Conservation (phyloP, 768 basidiomycete genomes). For the Suillus americanus region DNA sequence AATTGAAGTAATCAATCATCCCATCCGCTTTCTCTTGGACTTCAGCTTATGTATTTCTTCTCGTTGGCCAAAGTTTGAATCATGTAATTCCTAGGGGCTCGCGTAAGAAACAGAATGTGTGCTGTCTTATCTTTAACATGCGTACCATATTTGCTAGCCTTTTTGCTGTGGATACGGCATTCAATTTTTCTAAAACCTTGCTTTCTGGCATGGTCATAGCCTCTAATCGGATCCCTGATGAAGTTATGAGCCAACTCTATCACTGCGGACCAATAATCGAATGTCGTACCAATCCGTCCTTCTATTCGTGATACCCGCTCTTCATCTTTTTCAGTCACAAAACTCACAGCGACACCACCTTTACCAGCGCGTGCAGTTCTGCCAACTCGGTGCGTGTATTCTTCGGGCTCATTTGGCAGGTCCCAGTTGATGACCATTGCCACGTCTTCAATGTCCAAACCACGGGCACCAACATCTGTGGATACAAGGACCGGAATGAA, state of each 20-base stretch:
- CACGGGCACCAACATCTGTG: conserved; percentile 94
- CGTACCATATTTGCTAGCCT: conserved; percentile 91
- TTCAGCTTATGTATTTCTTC: conserved; percentile 83
- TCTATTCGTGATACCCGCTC: conserved; percentile 82
- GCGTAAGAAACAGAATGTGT: neutral
- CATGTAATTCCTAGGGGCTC: conserved; percentile 69
- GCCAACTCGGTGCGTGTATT: conserved; percentile 96
- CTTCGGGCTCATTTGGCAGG: conserved; percentile 84
- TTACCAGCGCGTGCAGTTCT: conserved; percentile 89
- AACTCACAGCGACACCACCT: conserved; percentile 88
- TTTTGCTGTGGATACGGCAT: conserved; percentile 89
- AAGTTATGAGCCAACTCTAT: neutral
- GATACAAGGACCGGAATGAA: conserved; percentile 90
- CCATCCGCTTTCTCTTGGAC: conserved; percentile 20
- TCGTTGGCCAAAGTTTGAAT: conserved; percentile 85
- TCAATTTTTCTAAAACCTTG: conserved; percentile 80
- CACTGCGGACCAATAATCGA: neutral
- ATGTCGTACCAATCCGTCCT: conserved; percentile 73
- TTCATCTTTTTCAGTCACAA: conserved; percentile 93
- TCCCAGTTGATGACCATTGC: conserved; percentile 98
- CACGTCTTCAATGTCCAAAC: conserved; percentile 94
- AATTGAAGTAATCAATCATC: neutral
- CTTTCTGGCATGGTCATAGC: conserved; percentile 79
- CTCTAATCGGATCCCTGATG: conserved; percentile 66
- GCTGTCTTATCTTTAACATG: neutral